phyloP scores from a whole-genome alignment of 352 stramenopile genomes.

The Phytophthora constricta region DNA sequence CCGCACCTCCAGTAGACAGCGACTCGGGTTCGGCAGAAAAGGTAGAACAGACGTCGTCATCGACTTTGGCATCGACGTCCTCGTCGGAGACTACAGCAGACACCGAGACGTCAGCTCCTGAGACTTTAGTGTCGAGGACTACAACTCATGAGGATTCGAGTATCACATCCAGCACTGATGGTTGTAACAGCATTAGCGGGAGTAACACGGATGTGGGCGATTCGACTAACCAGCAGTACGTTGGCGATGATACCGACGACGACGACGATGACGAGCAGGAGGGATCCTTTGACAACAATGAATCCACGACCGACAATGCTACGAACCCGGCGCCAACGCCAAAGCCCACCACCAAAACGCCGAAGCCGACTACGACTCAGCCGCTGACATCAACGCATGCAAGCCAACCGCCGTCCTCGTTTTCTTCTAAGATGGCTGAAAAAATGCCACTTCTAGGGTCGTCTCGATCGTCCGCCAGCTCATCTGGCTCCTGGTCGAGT shows the following conservation, averaged over 20 bases:
- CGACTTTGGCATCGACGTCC: no score
- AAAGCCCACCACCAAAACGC: not conserved
- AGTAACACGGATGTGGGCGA: slow-evolving; percentile 1
- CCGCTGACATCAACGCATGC: slow-evolving; percentile 7
- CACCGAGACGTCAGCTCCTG: not conserved
- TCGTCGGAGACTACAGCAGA: no score
- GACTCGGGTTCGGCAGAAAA: not conserved
- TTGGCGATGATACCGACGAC: slow-evolving; percentile 2
- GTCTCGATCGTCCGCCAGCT: not conserved
- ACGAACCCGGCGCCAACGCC: not conserved
- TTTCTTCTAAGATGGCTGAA: not conserved
- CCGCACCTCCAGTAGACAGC: slow-evolving; percentile 5
- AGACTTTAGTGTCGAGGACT: not conserved
- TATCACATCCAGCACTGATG: no score
- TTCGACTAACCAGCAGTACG: slow-evolving; percentile 7
- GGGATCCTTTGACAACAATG: not conserved
- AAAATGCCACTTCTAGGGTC: not conserved
- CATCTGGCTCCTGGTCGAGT: slow-evolving; percentile 17
- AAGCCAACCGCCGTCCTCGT: slow-evolving; percentile 8
- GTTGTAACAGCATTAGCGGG: no score
- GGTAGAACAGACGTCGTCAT: not conserved
- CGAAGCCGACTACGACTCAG: not conserved
- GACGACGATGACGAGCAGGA: slow-evolving; percentile 2
- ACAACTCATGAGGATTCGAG: not conserved
- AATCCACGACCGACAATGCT: slow-evolving; percentile 8